Evolutionary conservation across 2,329 filamentous ascomycete genomes (phyloP).

Genomic region (Ophiosphaerella herpotricha): DNA sequence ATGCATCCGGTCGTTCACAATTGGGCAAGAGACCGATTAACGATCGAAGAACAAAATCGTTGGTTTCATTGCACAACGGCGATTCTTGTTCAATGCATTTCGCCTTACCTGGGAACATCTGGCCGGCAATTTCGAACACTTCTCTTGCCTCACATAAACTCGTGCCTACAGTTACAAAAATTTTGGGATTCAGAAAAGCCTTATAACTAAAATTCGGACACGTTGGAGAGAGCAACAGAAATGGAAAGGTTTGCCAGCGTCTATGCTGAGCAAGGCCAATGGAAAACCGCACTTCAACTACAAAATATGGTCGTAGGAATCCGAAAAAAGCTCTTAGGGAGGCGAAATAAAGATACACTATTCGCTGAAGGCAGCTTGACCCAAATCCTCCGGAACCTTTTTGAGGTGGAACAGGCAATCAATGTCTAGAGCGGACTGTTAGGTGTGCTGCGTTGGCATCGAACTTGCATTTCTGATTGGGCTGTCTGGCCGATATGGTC

Average conservation of each 20-base stretch:
- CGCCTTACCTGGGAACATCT: constrained; percentile 16
- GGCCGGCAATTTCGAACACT: constrained; percentile 25
- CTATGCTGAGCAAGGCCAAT: constrained; percentile 13
- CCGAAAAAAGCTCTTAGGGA: constrained; percentile 22
- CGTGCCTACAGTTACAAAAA: constrained; percentile 15
- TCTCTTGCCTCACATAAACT: constrained; percentile 18
- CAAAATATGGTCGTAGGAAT: constrained; percentile 25
- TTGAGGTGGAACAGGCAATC: too few species aligned
- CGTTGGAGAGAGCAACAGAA: constrained; percentile 24
- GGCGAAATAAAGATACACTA: constrained; percentile 29
- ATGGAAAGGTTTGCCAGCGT: constrained; percentile 27
- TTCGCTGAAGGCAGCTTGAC: constrained; percentile 32
- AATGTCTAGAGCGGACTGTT: constrained; percentile 17
- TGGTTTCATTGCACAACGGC: constrained; percentile 36
- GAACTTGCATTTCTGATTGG: constrained; percentile 13
- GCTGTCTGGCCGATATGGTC: constrained; percentile 11
- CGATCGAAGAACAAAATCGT: constrained; percentile 20
- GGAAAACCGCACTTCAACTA: constrained; percentile 27
- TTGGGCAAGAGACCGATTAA: constrained; percentile 38
- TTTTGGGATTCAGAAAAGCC: constrained; percentile 14
- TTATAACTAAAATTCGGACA: constrained; percentile 6
- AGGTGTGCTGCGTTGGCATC: constrained; percentile 10
- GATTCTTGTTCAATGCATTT: constrained; percentile 26
- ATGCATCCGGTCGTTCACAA: constrained; percentile 41
- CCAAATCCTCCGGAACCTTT: constrained; percentile 5